A percentile compares a stretch with the other conserved stretches of the same genome.
These are phyloP conservation scores for Diaporthe humulicola DNA, from an alignment of 2,329 filamentous ascomycete genomes.

Conservation along the genomic window DNA sequence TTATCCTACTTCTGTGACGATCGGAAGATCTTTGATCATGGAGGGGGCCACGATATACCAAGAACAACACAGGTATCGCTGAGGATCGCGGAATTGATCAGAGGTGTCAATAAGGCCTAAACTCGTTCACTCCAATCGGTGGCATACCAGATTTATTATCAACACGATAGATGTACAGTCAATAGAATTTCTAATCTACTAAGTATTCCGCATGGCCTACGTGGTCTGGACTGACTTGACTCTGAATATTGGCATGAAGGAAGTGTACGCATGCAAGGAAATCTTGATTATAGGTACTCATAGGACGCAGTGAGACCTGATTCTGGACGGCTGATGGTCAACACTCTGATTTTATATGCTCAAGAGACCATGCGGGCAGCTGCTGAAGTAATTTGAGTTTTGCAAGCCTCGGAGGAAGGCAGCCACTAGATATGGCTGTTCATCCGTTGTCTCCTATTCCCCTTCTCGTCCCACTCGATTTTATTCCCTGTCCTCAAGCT, in stretches of 20 bases:
- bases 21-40: slow-evolving; percentile 51
- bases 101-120: slow-evolving; percentile 30
- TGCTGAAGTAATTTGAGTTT: background rate
- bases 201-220: background rate
- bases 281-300: too few species aligned
- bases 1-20: slow-evolving; percentile 51
- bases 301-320: too few species aligned
- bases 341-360: background rate
- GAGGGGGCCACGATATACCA: slow-evolving; percentile 55
- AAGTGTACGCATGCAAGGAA: too few species aligned
- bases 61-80: slow-evolving; percentile 49
- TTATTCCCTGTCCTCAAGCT: background rate
- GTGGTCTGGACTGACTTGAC: background rate
- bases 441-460: background rate
- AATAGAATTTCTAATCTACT: background rate
- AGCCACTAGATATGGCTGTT: background rate
- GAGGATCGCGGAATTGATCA: slow-evolving; percentile 49
- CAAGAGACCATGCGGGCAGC: background rate
- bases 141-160: background rate
- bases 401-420: background rate
- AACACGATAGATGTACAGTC: background rate
- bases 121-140: background rate
- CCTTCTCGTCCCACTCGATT: slow-evolving; percentile 6
- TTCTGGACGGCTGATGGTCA: background rate
- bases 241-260: background rate